Evolutionary conservation across 1,139 yeast genomes (phyloP).

Genomic region (Sugiyamaella sp.): DNA sequence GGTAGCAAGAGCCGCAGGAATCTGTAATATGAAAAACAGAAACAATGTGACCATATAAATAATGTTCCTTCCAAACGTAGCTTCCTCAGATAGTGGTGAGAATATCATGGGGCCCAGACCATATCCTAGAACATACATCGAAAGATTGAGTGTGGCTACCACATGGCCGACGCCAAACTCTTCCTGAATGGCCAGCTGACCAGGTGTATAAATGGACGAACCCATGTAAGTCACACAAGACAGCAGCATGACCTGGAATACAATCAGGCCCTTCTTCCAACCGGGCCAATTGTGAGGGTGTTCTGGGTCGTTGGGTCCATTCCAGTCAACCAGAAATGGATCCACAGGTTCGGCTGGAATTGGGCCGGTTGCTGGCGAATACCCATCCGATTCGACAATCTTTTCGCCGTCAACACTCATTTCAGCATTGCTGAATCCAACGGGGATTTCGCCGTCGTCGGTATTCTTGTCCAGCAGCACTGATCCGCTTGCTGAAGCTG

Average conservation of each 20-base stretch:
- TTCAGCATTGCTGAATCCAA: conserved; percentile 11
- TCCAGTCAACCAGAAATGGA: conserved; percentile 42
- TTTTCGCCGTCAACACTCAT: conserved; percentile 4
- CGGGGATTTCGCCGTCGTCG: conserved; percentile 4
- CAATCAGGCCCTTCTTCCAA: conserved; percentile 45
- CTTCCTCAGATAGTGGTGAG: conserved; percentile 56
- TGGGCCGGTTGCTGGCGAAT: not conserved
- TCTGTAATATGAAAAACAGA: conserved; percentile 56
- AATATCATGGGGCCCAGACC: conserved; percentile 58
- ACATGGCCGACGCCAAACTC: conserved; percentile 50
- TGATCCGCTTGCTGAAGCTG: conserved; percentile 1
- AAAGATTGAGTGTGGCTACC: conserved; percentile 52
- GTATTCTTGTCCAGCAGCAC: conserved; percentile 5
- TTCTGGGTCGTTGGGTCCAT: conserved; percentile 56
- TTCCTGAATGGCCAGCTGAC: conserved; percentile 47
- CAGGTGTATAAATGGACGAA: conserved; percentile 63
- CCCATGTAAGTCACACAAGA: conserved; percentile 61
- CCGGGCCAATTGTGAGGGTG: conserved; percentile 60
- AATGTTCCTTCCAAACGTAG: conserved; percentile 55
- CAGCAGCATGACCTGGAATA: conserved; percentile 48
- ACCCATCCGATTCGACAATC: not conserved
- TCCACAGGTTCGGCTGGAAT: conserved; percentile 6
- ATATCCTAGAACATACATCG: conserved; percentile 59
- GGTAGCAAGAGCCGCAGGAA: conserved; percentile 49
- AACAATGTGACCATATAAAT: conserved; percentile 57